Evolutionary conservation across 192 early-diverging fungal genomes (phyloP).

Genomic region (Allomyces arbusculus): DNA sequence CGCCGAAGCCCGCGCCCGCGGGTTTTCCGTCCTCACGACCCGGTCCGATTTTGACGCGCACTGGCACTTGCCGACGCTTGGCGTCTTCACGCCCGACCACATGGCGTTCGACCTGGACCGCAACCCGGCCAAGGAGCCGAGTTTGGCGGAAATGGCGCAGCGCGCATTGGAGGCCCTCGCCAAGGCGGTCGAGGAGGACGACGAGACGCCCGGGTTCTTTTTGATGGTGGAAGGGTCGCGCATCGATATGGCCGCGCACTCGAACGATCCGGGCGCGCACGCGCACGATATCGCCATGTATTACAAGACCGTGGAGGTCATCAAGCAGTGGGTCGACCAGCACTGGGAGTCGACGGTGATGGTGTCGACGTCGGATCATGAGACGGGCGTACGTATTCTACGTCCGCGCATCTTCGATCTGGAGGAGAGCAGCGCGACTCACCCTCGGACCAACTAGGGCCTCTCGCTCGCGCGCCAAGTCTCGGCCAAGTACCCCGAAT

Average conservation of each 20-base stretch:
- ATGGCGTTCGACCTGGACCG: slow-evolving; percentile 88
- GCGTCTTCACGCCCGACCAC: slow-evolving; percentile 63
- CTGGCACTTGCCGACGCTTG: slow-evolving; percentile 41
- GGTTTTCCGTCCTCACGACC: slow-evolving; percentile 39
- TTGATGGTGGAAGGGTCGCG: slow-evolving; percentile 91
- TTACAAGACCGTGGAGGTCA: slow-evolving; percentile 47
- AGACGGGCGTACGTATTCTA: slow-evolving; percentile 43
- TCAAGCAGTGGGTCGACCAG: slow-evolving; percentile 53
- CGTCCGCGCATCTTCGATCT: too few relatives aligned
- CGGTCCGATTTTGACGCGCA: slow-evolving; percentile 37
- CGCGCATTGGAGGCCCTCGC: slow-evolving; percentile 64
- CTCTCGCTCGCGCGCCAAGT: slow-evolving; percentile 62
- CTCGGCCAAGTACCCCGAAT: slow-evolving; percentile 54
- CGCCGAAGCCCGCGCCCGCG: slow-evolving; percentile 27
- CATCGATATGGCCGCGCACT: slow-evolving; percentile 94
- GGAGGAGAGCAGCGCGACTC: too few relatives aligned
- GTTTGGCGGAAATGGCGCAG: slow-evolving; percentile 60
- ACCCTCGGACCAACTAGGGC: slow-evolving; percentile 16
- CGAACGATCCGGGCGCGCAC: slow-evolving; percentile 82
- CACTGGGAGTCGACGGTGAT: slow-evolving; percentile 63
- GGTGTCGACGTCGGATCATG: slow-evolving; percentile 86
- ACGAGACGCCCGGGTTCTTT: slow-evolving; percentile 58
- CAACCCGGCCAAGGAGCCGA: slow-evolving; percentile 41
- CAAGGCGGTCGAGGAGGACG: slow-evolving; percentile 16
- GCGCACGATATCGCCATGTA: slow-evolving; percentile 81